These are phyloP conservation scores for Decorospora gaudefroyi DNA, from an alignment of 2,329 filamentous ascomycete genomes.

Conservation along the genomic window DNA sequence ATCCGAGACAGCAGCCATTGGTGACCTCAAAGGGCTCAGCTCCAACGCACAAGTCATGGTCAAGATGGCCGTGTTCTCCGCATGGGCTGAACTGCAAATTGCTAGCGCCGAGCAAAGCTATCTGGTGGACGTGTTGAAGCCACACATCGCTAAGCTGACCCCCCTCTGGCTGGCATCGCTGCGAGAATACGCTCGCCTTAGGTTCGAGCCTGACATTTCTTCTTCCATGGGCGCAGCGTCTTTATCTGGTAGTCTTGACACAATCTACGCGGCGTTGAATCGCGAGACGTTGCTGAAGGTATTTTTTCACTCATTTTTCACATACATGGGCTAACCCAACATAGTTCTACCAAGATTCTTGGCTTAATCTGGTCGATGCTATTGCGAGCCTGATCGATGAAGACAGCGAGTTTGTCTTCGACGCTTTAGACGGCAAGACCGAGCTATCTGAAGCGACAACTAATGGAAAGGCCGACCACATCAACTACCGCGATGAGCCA, in stretches of 20 bases:
- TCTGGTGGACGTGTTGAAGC: conserved; percentile 82
- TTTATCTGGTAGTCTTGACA: conserved; percentile 83
- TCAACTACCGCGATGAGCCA: conserved; percentile 97
- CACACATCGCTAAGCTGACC: conserved; percentile 86
- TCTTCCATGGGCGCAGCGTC: conserved; percentile 81
- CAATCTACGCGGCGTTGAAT: conserved; percentile 92
- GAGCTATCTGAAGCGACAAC: conserved; percentile 43
- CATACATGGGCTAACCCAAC: conserved; percentile 11
- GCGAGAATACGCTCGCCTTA: conserved; percentile 86
- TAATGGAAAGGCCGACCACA: conserved; percentile 68
- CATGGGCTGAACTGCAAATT: conserved; percentile 96
- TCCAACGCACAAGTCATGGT: conserved; percentile 98
- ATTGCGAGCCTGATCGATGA: conserved; percentile 97
- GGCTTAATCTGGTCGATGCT: conserved; percentile 94
- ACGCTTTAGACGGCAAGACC: conserved; percentile 85
- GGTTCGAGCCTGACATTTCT: conserved; percentile 97
- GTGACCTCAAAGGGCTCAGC: conserved; percentile 88
- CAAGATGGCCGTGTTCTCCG: conserved; percentile 94
- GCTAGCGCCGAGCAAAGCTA: conserved; percentile 92
- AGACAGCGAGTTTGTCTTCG: conserved; percentile 96
- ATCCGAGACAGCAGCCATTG: conserved; percentile 80
- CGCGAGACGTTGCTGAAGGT: conserved; percentile 84
- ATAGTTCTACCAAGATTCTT: conserved; percentile 92
- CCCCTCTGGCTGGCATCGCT: conserved; percentile 93
- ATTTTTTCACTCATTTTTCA: conserved; percentile 7